Evolutionary conservation across 2,329 filamentous ascomycete genomes (phyloP).

Genomic region (Davidsoniella eucalypti): DNA sequence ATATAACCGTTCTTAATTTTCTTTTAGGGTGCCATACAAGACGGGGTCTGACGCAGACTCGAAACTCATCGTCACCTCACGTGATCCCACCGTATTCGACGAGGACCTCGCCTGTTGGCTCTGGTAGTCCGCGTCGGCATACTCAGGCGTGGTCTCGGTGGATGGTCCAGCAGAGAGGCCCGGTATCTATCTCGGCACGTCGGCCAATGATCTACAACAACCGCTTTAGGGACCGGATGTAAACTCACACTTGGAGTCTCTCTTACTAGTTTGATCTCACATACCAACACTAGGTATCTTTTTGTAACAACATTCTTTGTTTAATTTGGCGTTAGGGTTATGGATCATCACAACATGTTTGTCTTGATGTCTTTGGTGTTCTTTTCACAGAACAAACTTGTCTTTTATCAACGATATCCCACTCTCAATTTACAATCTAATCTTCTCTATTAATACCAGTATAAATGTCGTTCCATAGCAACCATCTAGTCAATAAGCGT

Average conservation of each 20-base stretch:
- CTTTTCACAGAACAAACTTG: not conserved
- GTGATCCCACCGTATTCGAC: no score
- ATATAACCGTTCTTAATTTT: no score
- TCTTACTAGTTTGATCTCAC: constrained; percentile 1
- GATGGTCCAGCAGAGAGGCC: constrained; percentile 13
- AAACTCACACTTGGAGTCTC: not conserved
- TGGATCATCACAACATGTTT: not conserved
- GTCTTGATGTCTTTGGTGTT: constrained; percentile 1
- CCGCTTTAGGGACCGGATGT: constrained; percentile 1
- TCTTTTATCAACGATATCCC: not conserved
- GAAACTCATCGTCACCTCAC: no score
- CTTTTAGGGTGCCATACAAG: no score
- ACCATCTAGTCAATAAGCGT: no score
- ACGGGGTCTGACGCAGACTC: no score
- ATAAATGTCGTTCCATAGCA: no score
- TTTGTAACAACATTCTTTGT: not conserved
- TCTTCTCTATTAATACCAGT: not conserved
- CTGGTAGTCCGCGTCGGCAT: constrained; percentile 2
- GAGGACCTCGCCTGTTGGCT: no score
- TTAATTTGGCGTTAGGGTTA: not conserved
- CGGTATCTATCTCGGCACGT: not conserved
- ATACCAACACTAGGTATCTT: not conserved
- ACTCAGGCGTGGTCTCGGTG: constrained; percentile 12
- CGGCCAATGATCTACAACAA: not conserved
- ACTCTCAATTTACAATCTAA: not conserved